phyloP scores from a whole-genome alignment of 495 filamentous ascomycete genomes.

The Hyaloscypha bicolor region DNA sequence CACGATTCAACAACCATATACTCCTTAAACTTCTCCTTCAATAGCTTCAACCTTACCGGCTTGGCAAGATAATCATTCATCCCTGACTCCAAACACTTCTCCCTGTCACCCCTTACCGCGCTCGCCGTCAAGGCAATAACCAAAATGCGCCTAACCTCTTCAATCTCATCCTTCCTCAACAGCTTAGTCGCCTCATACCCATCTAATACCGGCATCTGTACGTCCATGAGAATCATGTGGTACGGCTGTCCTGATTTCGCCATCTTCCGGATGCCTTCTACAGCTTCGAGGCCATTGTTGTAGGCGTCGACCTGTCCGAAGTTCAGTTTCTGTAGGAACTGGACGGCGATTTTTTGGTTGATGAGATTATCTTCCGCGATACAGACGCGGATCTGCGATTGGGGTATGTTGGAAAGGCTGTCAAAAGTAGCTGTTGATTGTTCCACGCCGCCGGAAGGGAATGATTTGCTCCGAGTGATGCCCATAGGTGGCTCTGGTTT shows the following conservation, averaged over 20 bases:
- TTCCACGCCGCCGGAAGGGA: neutral
- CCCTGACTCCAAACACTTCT: conserved; percentile 87
- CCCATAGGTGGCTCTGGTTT: conserved; percentile 46
- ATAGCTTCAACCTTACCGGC: conserved; percentile 72
- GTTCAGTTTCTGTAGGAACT: conserved; percentile 80
- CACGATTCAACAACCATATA: neutral
- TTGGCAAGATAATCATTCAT: conserved; percentile 98
- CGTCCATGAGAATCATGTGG: conserved; percentile 88
- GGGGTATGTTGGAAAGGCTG: conserved; percentile 17
- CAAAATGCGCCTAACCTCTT: conserved; percentile 72
- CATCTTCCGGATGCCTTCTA: conserved; percentile 76
- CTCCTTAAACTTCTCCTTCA: conserved; percentile 54
- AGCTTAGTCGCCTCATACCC: conserved; percentile 87
- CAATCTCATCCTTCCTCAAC: conserved; percentile 72
- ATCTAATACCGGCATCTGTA: conserved; percentile 91
- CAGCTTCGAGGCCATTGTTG: conserved; percentile 80
- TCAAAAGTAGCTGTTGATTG: neutral
- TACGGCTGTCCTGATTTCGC: conserved; percentile 69
- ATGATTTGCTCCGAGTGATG: conserved; percentile 37
- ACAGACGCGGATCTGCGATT: conserved; percentile 66
- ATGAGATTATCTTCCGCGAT: conserved; percentile 91
- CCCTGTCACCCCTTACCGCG: conserved; percentile 85
- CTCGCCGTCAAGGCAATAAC: conserved; percentile 93
- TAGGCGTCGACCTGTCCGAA: conserved; percentile 78
- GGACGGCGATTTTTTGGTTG: conserved; percentile 87